A percentile compares a stretch with the other conserved stretches of the same genome.
Evolutionary conservation across 768 basidiomycete genomes (phyloP).

Genomic region (Agrocybe praecox): DNA sequence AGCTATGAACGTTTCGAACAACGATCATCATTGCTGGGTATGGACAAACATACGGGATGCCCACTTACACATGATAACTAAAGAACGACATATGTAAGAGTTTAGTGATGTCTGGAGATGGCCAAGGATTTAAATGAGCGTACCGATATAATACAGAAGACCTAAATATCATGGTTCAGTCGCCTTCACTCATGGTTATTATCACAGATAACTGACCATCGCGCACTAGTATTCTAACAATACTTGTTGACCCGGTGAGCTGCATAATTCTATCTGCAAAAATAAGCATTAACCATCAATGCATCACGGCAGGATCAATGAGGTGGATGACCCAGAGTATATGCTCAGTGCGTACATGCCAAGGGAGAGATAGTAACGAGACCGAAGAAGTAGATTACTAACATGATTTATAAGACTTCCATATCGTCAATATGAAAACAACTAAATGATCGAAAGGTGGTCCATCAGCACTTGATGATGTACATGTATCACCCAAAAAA

Average conservation of each 20-base stretch:
- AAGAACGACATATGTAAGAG: background rate
- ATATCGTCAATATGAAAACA: constrained; percentile 21
- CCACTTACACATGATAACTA: constrained; percentile 26
- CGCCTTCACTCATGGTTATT: background rate
- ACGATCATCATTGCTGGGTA: background rate
- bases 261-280: constrained; percentile 2
- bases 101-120: background rate
- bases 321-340: too few relatives aligned
- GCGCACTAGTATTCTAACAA: constrained; percentile 13
- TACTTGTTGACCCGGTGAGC: constrained; percentile 9
- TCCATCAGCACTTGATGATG: background rate
- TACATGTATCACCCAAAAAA: too few relatives aligned
- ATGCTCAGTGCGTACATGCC: too few relatives aligned
- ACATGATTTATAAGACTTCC: constrained; percentile 22
- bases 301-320: too few relatives aligned
- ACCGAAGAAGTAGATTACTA: background rate
- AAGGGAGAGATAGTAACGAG: too few relatives aligned
- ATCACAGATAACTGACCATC: constrained; percentile 5
- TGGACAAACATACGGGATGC: background rate
- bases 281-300: too few relatives aligned
- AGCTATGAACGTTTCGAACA: constrained; percentile 6
- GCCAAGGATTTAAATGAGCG: constrained; percentile 1
- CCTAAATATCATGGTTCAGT: constrained; percentile 9
- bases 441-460: constrained; percentile 7
- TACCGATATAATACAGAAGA: constrained; percentile 28